phyloP scores from a whole-genome alignment of 1,139 yeast species.

The Kluyveromyces sp. region DNA sequence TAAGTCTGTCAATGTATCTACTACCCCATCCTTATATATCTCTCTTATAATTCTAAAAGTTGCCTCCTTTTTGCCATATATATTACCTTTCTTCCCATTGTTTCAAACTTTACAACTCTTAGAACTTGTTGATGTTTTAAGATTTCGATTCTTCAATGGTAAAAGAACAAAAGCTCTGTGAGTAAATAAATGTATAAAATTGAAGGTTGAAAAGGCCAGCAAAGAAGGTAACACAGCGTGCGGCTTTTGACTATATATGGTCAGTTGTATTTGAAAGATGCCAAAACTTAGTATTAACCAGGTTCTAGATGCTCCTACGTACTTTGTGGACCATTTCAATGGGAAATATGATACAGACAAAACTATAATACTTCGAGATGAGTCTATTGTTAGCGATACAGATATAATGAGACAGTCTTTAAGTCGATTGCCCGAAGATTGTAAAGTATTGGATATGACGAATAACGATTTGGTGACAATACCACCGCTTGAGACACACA shows the following conservation, averaged over 20 bases:
- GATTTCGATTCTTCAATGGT: neutral
- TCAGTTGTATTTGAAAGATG: neutral
- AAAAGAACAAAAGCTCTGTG: neutral
- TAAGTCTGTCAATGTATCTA: neutral
- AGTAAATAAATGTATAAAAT: neutral
- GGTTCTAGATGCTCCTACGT: conserved; percentile 43
- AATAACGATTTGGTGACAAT: conserved; percentile 21
- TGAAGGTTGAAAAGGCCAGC: too few species aligned
- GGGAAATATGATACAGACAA: conserved; percentile 23
- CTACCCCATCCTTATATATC: neutral
- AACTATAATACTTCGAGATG: conserved; percentile 22
- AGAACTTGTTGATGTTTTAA: neutral
- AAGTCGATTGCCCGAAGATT: conserved; percentile 16
- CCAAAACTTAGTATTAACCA: conserved; percentile 51
- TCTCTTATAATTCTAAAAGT: neutral
- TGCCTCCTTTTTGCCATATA: neutral
- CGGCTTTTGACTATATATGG: neutral
- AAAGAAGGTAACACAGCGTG: too few species aligned
- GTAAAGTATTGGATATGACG: conserved; percentile 25
- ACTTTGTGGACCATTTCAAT: conserved; percentile 27
- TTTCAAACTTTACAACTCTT: neutral
- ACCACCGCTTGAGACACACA: conserved; percentile 17
- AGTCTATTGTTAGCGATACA: conserved; percentile 21
- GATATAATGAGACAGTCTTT: conserved; percentile 22
- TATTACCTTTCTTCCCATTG: neutral